Base-by-base conservation (phyloP, 176 grass and related monocot species). In the Carex kokanica region DNA sequence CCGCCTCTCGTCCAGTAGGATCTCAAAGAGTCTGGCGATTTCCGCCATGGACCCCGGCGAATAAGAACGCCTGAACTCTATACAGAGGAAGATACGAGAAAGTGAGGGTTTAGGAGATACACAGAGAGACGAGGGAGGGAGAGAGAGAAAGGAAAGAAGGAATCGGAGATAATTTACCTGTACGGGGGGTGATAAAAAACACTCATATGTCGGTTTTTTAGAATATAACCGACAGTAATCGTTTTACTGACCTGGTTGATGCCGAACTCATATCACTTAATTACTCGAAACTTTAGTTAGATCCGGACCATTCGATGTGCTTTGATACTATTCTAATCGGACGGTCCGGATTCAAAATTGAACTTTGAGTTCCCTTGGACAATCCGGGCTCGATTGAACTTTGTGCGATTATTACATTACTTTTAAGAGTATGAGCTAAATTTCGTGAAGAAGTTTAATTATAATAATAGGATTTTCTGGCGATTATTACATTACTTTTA, bases 21-120 rank as follows among this genome's bases (percentile, higher is more conserved):
- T 90, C 88, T 84, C 88, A 12, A 90, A 67, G 38, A 90, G 85
- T 51, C 63, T 25, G 51, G 88, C 62, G 69, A 90, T 86, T 64
- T 90, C 88, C 88, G 73, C 84, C 88, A 90, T 90, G 80, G 81
- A 41, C 68, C 60, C 60, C 51, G 72, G 73, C 25, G 27, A 27
- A 49, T 62, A 15, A 43, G 9, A 60, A 83, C 40, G 64, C 73
- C 53, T 31, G 64, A 75, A 65, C 55, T 57, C 51, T 58, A 81
- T 58, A 12, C 0, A 40, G 9, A 83, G 17, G 47, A 80, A 55
- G 49, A 27, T 31, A 7, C 23, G 49, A 55, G 36, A 57, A n/a
- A 83, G 54, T 51, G 31, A 72, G 78, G 58, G 70, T 75, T 67
- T 47, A 68, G 60, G 25, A 14, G 3, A 68, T n/a, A 61, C 16